These are phyloP conservation scores for Fusarium sp. DNA, from an alignment of 2,329 filamentous ascomycete species.

Conservation along the genomic window DNA sequence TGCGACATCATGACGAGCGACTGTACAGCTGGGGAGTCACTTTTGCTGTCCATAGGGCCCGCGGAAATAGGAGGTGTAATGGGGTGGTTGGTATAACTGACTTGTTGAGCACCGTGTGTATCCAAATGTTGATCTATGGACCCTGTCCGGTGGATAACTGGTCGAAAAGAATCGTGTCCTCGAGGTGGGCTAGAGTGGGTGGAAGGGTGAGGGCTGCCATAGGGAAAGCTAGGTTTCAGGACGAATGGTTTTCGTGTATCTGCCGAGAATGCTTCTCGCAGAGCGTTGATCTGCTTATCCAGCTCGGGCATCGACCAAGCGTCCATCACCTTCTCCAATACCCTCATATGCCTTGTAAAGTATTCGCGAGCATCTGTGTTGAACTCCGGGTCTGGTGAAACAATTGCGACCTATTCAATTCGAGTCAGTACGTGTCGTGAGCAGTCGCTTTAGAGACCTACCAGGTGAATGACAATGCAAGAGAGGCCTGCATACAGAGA, in stretches of 20 bases:
- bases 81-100: constrained; percentile 76
- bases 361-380: constrained; percentile 87
- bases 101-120: constrained; percentile 64
- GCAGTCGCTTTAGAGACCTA: constrained; percentile 58
- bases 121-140: constrained; percentile 67
- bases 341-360: constrained; percentile 93
- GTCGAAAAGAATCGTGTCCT: constrained; percentile 62
- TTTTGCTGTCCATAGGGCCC: constrained; percentile 77
- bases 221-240: constrained; percentile 87
- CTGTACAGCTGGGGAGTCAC: constrained; percentile 79
- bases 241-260: constrained; percentile 88
- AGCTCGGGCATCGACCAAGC: constrained; percentile 92
- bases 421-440: constrained; percentile 4
- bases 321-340: constrained; percentile 85
- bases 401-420: constrained; percentile 79
- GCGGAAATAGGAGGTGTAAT: constrained; percentile 84
- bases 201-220: constrained; percentile 79
- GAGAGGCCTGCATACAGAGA: constrained; percentile 93
- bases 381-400: constrained; percentile 89
- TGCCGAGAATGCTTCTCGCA: constrained; percentile 91
- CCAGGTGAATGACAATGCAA: constrained; percentile 92
- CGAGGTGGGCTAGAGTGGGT: constrained; percentile 72
- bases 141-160: constrained; percentile 56
- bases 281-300: constrained; percentile 87
- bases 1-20: constrained; percentile 78